Evolutionary conservation across 1,139 yeast species (phyloP).

Genomic region (Geotrichum europaeum): DNA sequence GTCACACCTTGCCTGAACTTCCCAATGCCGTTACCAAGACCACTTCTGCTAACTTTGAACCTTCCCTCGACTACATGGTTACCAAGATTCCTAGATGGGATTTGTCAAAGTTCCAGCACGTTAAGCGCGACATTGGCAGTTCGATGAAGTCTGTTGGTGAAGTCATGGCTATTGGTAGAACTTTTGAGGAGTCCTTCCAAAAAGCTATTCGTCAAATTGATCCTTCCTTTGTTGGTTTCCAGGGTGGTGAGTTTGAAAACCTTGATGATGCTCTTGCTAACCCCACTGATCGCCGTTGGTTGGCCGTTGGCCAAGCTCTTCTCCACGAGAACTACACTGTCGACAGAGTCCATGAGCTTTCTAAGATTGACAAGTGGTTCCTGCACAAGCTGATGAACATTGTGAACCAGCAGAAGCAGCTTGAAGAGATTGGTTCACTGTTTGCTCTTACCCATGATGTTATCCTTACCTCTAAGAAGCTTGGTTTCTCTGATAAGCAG

Average conservation of each 20-base stretch:
- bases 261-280: constrained; percentile 74
- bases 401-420: constrained; percentile 77
- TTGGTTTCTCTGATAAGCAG: constrained; percentile 96
- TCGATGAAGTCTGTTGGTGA: constrained; percentile 99
- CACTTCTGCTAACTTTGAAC: constrained; percentile 96
- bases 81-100: constrained; percentile 99
- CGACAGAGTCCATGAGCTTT: constrained; percentile 84
- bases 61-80: constrained; percentile 94
- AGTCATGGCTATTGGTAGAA: constrained; percentile 97
- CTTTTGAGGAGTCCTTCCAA: constrained; percentile 96
- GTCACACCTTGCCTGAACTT: constrained; percentile 88
- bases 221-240: constrained; percentile 86
- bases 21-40: constrained; percentile 94
- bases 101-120: constrained; percentile 90
- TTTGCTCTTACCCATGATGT: constrained; percentile 58
- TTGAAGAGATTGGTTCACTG: constrained; percentile 59
- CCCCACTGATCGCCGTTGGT: constrained; percentile 97
- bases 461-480: constrained; percentile 79
- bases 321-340: constrained; percentile 86
- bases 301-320: constrained; percentile 96
- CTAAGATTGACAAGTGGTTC: constrained; percentile 97
- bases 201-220: constrained; percentile 97
- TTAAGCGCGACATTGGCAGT: constrained; percentile 79
- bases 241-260: constrained; percentile 76
- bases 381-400: constrained; percentile 85